Evolutionary conservation across 805 yeast genomes (phyloP).

Genomic region (Candida hispaniensis): DNA sequence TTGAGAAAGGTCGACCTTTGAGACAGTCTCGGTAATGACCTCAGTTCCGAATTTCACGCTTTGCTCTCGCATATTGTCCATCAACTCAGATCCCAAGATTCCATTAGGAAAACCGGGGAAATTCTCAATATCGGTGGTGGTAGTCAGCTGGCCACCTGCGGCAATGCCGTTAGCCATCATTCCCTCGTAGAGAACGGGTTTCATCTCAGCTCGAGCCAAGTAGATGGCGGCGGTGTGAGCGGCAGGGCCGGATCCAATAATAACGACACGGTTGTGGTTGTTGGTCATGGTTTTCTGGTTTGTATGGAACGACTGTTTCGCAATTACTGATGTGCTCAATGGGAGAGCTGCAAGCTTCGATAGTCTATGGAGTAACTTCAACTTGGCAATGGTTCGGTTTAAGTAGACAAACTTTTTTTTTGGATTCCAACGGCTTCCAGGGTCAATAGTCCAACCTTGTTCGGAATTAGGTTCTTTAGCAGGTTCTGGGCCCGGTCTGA

Average conservation of each 20-base stretch:
- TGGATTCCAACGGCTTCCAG: no score
- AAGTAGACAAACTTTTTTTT: no score
- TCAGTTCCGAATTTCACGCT: constrained; percentile 82
- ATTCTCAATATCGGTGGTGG: constrained; percentile 97
- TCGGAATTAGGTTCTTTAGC: no score
- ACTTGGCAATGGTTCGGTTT: no score
- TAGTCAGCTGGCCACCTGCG: constrained; percentile 97
- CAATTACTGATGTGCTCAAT: constrained; percentile 11
- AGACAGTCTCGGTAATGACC: constrained; percentile 86
- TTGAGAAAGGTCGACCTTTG: constrained; percentile 78
- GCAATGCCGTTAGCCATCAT: constrained; percentile 96
- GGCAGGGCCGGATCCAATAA: constrained; percentile 91
- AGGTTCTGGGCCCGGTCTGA: no score
- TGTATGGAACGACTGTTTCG: constrained; percentile 1
- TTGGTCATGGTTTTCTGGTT: constrained; percentile 22
- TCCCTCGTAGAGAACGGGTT: constrained; percentile 91
- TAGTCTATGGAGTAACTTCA: no score
- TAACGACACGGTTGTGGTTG: constrained; percentile 29
- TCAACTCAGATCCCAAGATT: constrained; percentile 71
- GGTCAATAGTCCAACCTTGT: no score
- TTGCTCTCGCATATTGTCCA: constrained; percentile 92
- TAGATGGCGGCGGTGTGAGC: constrained; percentile 99
- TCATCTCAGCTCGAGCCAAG: constrained; percentile 90
- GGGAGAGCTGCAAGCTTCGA: no score
- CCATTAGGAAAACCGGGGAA: constrained; percentile 98